Evolutionary conservation across 495 filamentous ascomycete genomes (phyloP).

Genomic region (Aspergillus conjunctus): DNA sequence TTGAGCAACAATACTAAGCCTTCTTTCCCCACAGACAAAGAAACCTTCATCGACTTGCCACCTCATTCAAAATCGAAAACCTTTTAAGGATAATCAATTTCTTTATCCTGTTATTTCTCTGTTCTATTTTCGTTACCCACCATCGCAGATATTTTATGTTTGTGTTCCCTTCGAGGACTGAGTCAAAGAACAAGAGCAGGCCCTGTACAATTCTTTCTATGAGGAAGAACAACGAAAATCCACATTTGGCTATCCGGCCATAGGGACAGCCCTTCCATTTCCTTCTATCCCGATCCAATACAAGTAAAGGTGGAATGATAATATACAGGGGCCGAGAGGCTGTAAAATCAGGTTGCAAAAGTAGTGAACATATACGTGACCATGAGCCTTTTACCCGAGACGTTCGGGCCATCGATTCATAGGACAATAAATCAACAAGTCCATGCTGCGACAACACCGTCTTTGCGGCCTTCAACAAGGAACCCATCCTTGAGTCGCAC

Average conservation of each 20-base stretch:
- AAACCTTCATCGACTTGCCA: too few relatives aligned
- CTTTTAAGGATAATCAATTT: neutral
- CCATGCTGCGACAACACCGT: slow-evolving; percentile 92
- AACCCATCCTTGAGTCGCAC: slow-evolving; percentile 95
- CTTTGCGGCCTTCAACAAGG: slow-evolving; percentile 83
- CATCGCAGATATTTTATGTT: neutral
- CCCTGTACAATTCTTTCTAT: slow-evolving; percentile 1
- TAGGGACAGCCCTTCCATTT: slow-evolving; percentile 16
- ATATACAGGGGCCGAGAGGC: slow-evolving; percentile 22
- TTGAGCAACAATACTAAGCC: neutral
- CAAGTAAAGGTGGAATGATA: slow-evolving; percentile 14
- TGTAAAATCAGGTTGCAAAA: slow-evolving; percentile 7
- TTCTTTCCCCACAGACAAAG: slow-evolving; percentile 1
- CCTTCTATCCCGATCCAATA: slow-evolving; percentile 18
- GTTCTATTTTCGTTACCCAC: slow-evolving; percentile 15
- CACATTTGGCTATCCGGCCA: slow-evolving; percentile 8
- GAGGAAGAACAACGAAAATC: slow-evolving; percentile 1
- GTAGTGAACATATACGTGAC: slow-evolving; percentile 15
- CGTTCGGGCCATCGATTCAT: neutral
- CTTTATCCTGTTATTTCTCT: neutral
- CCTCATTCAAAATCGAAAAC: neutral
- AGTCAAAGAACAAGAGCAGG: neutral
- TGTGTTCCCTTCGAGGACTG: neutral
- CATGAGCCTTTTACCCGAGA: neutral
- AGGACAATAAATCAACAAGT: slow-evolving; percentile 59